phyloP scores from a whole-genome alignment of 2,329 filamentous ascomycete species.

The Cladosporium sp. region DNA sequence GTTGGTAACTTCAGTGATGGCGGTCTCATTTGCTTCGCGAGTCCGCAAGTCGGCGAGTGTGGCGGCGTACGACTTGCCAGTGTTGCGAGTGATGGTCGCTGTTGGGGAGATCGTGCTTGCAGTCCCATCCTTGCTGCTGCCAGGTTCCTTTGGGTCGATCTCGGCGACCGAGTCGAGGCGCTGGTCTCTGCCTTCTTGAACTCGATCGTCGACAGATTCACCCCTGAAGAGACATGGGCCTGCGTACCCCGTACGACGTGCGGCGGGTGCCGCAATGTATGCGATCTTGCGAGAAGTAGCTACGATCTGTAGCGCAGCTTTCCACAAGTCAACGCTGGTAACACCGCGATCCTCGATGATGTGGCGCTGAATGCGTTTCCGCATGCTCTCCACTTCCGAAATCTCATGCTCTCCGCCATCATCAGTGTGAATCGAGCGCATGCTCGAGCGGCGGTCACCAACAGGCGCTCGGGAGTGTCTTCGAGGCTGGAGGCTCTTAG shows the following conservation, averaged over 20 bases:
- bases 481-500: slow-evolving; percentile 17
- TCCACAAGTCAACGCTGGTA: slow-evolving; percentile 41
- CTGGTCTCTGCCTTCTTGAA: not conserved
- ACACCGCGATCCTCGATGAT: slow-evolving; percentile 37
- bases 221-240: slow-evolving; percentile 21
- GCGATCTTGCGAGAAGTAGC: slow-evolving; percentile 34
- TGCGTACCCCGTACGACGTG: slow-evolving; percentile 18
- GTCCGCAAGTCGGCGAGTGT: slow-evolving; percentile 27
- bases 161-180: not conserved
- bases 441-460: slow-evolving; percentile 24
- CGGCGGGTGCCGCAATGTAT: slow-evolving; percentile 26
- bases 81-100: slow-evolving; percentile 9
- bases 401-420: slow-evolving; percentile 31
- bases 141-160: not conserved
- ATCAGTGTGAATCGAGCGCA: slow-evolving; percentile 28
- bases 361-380: slow-evolving; percentile 44
- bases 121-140: not conserved
- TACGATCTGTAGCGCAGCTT: slow-evolving; percentile 36
- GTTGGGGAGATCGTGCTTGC: not conserved
- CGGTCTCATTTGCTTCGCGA: slow-evolving; percentile 27
- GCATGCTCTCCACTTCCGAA: slow-evolving; percentile 37
- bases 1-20: slow-evolving; percentile 33
- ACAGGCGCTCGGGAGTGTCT: slow-evolving; percentile 22
- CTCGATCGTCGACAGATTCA: not conserved
- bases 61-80: slow-evolving; percentile 29